Base-by-base conservation (phyloP, 192 early-diverging fungal species). In the Gonapodya prolifera region DNA sequence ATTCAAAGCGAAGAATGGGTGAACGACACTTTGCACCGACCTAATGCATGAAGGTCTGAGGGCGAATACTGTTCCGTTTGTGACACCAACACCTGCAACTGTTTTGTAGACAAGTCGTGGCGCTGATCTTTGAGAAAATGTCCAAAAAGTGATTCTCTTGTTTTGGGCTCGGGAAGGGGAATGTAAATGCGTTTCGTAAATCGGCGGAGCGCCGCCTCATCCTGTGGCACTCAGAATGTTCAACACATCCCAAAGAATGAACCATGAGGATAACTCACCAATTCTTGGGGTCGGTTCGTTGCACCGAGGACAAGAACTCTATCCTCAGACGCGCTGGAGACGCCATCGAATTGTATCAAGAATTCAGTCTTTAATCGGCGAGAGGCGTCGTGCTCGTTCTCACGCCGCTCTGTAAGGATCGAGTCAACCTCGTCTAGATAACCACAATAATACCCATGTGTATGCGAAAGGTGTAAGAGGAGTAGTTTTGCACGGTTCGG, bases 311-410 rank as follows among this genome's bases (percentile, higher is more conserved):
- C 83, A 1, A 89, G 77, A 28, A 89, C 29, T 1, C 85, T 70
- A 31, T 86, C 77, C 1, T 81, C 82, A 1, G 80, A 13, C 34
- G 61, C 76, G 28, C 82, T 81, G 1, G 78, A 76, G 2, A 87
- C 28, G 1, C 87, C 87, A 75, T 89, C 87, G 83, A 89, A 89
- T 75, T 89, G 86, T 2, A 89, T 33, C 1, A 87, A 79, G 80
- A 89, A 89, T 75, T 89, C 86, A 0, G 87, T 89, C 76, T 89
- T 89, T 1, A 89, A 75, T 31, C 86, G 76, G 8, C 87, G 76
- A 0, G 83, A 84, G 17, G 87, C 87, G 79, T 87, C 87, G 77
- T 89, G 86, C 45, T 89, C 87, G 28, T 45, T 75, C 61, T 89
- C 87, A 34, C 80, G 81, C 23, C 86, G 75, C 69, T 84, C 86